Evolutionary conservation across 371 early-diverging fungal genomes (phyloP).

Genomic region (Ecytonucleospora hepatopenaei): DNA sequence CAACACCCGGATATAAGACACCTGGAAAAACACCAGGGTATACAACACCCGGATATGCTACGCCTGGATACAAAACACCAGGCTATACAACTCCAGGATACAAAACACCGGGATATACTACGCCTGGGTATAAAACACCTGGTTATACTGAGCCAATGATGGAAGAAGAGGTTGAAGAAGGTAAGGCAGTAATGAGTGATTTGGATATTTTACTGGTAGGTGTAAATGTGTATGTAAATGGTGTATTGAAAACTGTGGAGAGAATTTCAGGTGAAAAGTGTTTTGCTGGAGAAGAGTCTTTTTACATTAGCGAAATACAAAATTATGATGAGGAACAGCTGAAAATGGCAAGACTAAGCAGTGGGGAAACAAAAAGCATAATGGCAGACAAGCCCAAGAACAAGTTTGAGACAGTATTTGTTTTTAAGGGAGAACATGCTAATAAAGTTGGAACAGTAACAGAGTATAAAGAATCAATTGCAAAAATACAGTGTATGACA

Average conservation of each 20-base stretch:
- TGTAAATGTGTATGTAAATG: conserved; percentile 8
- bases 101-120: conserved; percentile 17
- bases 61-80: no score
- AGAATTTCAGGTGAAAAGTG: no score
- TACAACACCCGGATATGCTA: conserved; percentile 27
- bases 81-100: no score
- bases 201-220: conserved; percentile 15
- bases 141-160: not conserved
- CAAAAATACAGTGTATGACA: conserved; percentile 62
- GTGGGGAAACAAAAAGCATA: conserved; percentile 3
- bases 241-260: conserved; percentile 3
- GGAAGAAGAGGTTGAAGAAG: conserved; percentile 2
- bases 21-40: conserved; percentile 35
- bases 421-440: conserved; percentile 62
- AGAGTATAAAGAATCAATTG: conserved; percentile 67
- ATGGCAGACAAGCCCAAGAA: conserved; percentile 64
- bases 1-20: conserved; percentile 36
- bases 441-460: conserved; percentile 67
- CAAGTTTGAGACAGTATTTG: conserved; percentile 66
- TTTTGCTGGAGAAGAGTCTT: no score
- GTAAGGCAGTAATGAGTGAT: conserved; percentile 14
- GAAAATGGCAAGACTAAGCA: conserved; percentile 11
- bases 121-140: conserved; percentile 14
- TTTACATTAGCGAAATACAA: no score
- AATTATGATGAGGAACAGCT: conserved; percentile 3